Percentiles rank a stretch among this genome's conserved stretches.
phyloP scores from a whole-genome alignment of 768 basidiomycete genomes.

The Saitozyma sp. region DNA sequence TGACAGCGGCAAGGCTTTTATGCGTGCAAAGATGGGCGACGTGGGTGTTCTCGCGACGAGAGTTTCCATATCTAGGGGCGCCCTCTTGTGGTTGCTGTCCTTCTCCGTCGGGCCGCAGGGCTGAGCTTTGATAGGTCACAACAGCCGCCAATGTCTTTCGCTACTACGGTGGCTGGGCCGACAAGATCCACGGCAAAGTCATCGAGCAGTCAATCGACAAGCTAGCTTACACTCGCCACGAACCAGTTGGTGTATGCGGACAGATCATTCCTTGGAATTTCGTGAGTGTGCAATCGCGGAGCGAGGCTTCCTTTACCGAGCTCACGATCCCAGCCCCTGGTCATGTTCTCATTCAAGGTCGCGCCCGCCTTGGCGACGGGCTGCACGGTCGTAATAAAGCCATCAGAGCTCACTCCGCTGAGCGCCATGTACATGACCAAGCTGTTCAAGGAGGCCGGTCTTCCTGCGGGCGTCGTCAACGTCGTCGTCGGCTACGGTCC shows the following conservation, averaged over 20 bases:
- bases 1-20: constrained; percentile 82
- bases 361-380: constrained; percentile 75
- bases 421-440: constrained; percentile 47
- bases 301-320: too few species aligned
- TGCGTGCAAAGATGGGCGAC: constrained; percentile 30
- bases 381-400: constrained; percentile 75
- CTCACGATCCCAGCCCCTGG: constrained; percentile 22
- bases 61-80: too few species aligned
- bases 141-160: constrained; percentile 41
- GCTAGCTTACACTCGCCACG: constrained; percentile 73
- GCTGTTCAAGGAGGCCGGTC: constrained; percentile 46
- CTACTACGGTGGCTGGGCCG: constrained; percentile 95
- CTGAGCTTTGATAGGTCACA: constrained; percentile 1
- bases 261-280: constrained; percentile 90
- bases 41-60: constrained; percentile 2
- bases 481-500: constrained; percentile 42
- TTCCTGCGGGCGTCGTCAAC: constrained; percentile 48
- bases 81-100: too few species aligned
- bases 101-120: not conserved
- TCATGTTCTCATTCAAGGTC: constrained; percentile 67
- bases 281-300: constrained; percentile 15
- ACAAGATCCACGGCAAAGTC: constrained; percentile 87
- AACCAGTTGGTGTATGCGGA: constrained; percentile 66
- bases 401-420: constrained; percentile 63
- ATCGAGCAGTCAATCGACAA: constrained; percentile 56